Evolutionary conservation across 2,329 filamentous ascomycete species (phyloP).

Genomic region (Diaporthe sp.): DNA sequence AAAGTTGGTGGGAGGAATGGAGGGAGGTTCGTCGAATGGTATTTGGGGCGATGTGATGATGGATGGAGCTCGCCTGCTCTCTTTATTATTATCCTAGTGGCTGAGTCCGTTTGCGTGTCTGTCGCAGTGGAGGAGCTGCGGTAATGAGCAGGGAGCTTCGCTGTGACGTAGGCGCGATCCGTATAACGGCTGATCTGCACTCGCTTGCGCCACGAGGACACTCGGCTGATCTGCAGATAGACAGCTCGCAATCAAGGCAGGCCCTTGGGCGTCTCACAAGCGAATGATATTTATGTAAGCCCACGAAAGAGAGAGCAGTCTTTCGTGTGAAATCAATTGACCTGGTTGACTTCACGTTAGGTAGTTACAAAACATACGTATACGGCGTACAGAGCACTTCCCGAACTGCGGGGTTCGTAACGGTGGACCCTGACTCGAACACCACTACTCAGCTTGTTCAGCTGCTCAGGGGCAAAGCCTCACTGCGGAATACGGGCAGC

Average conservation of each 20-base stretch:
- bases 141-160: constrained; percentile 35
- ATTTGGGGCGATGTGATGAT: constrained; percentile 1
- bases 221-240: constrained; percentile 28
- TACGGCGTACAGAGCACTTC: not conserved
- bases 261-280: not conserved
- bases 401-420: constrained; percentile 21
- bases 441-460: not conserved
- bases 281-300: not conserved
- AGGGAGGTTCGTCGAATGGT: not conserved
- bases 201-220: constrained; percentile 22
- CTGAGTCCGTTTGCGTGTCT: constrained; percentile 32
- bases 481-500: not conserved
- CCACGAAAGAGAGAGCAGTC: not conserved
- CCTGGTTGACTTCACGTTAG: not conserved
- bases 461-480: not conserved
- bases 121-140: constrained; percentile 29
- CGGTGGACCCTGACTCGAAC: constrained; percentile 22
- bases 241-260: constrained; percentile 9
- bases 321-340: not conserved
- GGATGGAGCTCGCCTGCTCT: constrained; percentile 20
- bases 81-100: constrained; percentile 29
- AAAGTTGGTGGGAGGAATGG: not conserved
- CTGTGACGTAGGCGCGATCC: constrained; percentile 33
- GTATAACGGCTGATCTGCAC: constrained; percentile 30
- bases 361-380: not conserved